Base-by-base conservation (phyloP, 1,284 basidiomycete species). In the Ceratobasidium sp. region DNA sequence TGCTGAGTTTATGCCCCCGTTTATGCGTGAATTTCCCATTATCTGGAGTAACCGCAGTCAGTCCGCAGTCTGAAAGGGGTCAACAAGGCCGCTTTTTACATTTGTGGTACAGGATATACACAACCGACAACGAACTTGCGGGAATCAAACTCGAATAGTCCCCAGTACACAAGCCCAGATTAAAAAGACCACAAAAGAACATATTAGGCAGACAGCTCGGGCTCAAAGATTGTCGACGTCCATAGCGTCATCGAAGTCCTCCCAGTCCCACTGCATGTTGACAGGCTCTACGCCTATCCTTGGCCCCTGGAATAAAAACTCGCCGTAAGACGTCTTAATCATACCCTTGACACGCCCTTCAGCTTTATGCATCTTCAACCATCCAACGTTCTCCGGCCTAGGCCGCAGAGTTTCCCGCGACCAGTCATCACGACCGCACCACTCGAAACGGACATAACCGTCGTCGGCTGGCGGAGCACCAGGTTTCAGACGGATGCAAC, bases 261-360 rank as follows among this genome's bases (percentile, higher is more conserved):
- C 57, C 70, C 70, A 62, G 22, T 57, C 15, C n/a, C 57, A 59
- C 57, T 62, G 34, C 11, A 73, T 62, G 9, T 15, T 34, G 8
- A 22, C 22, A 61, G 70, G 29, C 22, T 49, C 29, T 29, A 57
- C 43, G 43, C 37, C 57, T 5, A 73, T 57, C 43, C 70, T 73
- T 11, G 56, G 70, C 4, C 70, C 57, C 51, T 62, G 70, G 37
- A 73, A 61, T 40, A 51, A 34, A 43, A 49, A 73, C 19, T 51
- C 43, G 25, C 70, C 57, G 32, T 44, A 73, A 1, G 70, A 19
- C 25, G 70, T 62, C n/a, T 73, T 19, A 7, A 73, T 62, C 57
- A 61, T 61, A 8, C 70, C 70, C 57, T 73, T 73, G 44, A 52
- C 57, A 22, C 57, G 56, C n/a, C 70, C 68, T 46, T 61, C 70